phyloP scores from a whole-genome alignment of 2,329 filamentous ascomycete species.

The Epicoccum nigrum region DNA sequence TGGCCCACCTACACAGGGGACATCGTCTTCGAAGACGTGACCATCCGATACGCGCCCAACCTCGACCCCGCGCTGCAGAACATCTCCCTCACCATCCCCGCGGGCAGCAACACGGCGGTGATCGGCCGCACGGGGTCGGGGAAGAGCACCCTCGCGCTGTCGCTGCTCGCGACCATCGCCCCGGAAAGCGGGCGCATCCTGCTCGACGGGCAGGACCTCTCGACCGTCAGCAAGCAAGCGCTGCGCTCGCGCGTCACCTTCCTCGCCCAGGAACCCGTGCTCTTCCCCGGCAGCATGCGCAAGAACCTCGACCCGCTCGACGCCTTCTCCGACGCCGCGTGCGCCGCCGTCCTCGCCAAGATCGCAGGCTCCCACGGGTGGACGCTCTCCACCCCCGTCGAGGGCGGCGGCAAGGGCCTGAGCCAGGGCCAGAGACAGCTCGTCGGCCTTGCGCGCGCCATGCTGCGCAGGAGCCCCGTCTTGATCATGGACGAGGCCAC shows the following conservation, averaged over 20 bases:
- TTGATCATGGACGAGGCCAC: conserved; percentile 72
- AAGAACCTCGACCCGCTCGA: conserved; percentile 67
- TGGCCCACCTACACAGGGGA: conserved; percentile 78
- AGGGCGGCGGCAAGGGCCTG: conserved; percentile 66
- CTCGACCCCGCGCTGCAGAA: conserved; percentile 74
- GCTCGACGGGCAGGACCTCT: conserved; percentile 66
- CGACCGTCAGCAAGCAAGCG: conserved; percentile 63
- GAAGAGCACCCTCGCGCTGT: conserved; percentile 76
- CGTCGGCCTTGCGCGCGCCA: conserved; percentile 67
- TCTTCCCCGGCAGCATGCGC: conserved; percentile 67
- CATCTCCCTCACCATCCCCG: conserved; percentile 75
- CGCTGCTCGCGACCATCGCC: conserved; percentile 61
- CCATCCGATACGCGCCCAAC: conserved; percentile 78
- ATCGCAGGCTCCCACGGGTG: conserved; percentile 63
- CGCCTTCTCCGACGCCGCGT: conserved; percentile 63
- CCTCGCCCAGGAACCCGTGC: conserved; percentile 69
- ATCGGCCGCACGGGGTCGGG: conserved; percentile 79
- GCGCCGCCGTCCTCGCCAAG: conserved; percentile 59
- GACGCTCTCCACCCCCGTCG: conserved; percentile 62
- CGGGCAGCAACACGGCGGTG: conserved; percentile 77
- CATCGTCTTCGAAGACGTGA: conserved; percentile 77
- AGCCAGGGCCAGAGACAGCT: conserved; percentile 70
- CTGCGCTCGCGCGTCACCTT: conserved; percentile 69
- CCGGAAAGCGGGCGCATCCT: conserved; percentile 63
- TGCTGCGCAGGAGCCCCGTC: conserved; percentile 65